A percentile compares a stretch with the other conserved stretches of the same genome.
phyloP scores from a whole-genome alignment of 495 filamentous ascomycete species.

The Xylaria telfairii region DNA sequence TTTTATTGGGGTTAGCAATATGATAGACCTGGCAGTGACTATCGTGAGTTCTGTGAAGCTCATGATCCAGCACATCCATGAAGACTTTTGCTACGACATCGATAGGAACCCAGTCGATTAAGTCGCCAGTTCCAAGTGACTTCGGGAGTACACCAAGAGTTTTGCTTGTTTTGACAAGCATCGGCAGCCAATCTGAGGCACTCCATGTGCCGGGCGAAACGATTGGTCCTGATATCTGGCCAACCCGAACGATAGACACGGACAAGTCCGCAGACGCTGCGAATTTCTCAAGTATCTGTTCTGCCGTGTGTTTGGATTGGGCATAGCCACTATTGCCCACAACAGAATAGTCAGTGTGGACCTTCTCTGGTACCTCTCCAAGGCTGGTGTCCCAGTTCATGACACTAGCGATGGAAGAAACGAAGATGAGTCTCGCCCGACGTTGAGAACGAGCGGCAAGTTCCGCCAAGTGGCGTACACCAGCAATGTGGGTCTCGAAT shows the following conservation, averaged over 20 bases:
- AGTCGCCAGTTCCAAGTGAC: neutral
- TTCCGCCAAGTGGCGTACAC: neutral
- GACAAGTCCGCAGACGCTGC: neutral
- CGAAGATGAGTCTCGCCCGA: conserved; percentile 1
- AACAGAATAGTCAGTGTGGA: neutral
- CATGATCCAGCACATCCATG: neutral
- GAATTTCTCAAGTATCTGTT: neutral
- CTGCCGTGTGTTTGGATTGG: neutral
- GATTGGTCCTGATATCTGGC: neutral
- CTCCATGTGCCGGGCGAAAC: neutral
- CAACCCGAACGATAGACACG: neutral
- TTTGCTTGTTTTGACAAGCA: conserved; percentile 8
- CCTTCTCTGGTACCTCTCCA: conserved; percentile 1
- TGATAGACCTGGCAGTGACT: neutral
- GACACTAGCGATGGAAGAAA: neutral
- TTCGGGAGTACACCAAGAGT: neutral
- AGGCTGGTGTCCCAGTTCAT: neutral
- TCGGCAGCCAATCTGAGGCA: neutral
- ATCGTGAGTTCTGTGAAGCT: neutral
- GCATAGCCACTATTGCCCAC: neutral
- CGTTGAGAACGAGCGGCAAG: conserved; percentile 2
- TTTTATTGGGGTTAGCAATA: neutral
- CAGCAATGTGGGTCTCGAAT: conserved; percentile 9
- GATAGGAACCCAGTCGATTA: neutral
- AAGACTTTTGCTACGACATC: neutral